Base-by-base conservation (phyloP, 2,329 filamentous ascomycete genomes). In the Fusarium sp. region DNA sequence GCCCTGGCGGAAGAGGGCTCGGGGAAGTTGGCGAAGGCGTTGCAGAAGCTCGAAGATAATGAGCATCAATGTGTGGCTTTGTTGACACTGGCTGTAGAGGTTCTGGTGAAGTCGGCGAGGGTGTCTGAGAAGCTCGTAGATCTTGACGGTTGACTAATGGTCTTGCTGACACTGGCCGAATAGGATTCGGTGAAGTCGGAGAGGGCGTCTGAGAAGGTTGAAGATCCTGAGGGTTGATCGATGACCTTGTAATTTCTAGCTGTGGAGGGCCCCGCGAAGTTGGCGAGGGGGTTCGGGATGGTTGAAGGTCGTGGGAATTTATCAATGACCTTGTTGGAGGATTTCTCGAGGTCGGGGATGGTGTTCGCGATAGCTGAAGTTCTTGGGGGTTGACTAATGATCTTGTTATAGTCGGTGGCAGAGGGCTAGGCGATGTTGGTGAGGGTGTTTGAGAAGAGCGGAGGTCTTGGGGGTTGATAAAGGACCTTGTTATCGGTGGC, bases 21-120 rank as follows among this genome's bases (percentile, higher is more conserved):
- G 49, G 54, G 16, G 68, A 54, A 33, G 55, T 51, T 18, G 60
- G 54, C 23, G 68, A 70, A 10, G 67, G 64, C 16, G 65, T 65
- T 16, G 25, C 60, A 58, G 63, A 53, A n/a, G 57, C 23, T 7
- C 44, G 11, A 18, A 56, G 46, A 42, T 68, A 50, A 5, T 49
- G 42, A 14, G 31, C 3, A 14, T 20, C 33, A 11, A 29, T 27
- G 18, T n/a, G 2, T 33, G 54, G 4, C 25, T n/a, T 25, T 55
- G 23, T n/a, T 29, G 23, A 36, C 6, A 27, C 18, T 13, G 8
- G 18, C 20, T 36, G 55, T 3, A 20, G 27, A 46, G 44, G 42
- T 10, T 50, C 34, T 27, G 23, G 42, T 14, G 56, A 59, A n/a
- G 49, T 51, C 14, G 42, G 55, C n/a, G 55, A 58, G 5, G 53